Evolutionary conservation across 164 flowering plant genomes (phyloP), one percentile per base, ranked within the genome.

Genomic region (Vitis amurensis): DNA sequence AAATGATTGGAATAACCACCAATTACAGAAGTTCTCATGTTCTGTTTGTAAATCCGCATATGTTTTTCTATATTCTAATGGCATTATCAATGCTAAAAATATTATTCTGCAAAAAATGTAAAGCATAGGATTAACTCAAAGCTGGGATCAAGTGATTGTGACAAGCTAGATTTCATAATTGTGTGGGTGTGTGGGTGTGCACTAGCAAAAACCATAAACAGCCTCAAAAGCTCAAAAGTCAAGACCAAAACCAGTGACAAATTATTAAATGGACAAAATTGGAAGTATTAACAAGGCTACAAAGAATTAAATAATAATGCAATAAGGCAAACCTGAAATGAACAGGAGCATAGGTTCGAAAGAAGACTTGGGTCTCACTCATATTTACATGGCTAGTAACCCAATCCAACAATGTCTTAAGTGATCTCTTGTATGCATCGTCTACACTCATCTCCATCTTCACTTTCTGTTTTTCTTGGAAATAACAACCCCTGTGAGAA

Each of bases 321-420:
- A 67, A 66, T 3, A 48, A 66, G 15, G 31, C 68, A 63, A 52
- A 91, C 96, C 96, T 89, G 89, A 88, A 91, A 83, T 91, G 97
- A 1, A 87, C 91, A 11, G 94, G 91, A 64, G 97, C 76, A 70
- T 71, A 85, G 55, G 86, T 81, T 53, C 97, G 89, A 60, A 86
- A 87, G 72, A 85, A 71, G 71, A 86, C 82, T 53, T 75, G 84
- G 14, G 89, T 86, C 79, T 79, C 85, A 60, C 71, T 81, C 55
- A 50, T 71, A 73, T 88, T 77, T 3, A 89, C 83, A 72, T 88
- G 64, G 50, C 19, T 76, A 31, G 57, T 71, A 59, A 90, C 72
- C 89, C 90, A 91, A 51, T 78, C 74, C n/a, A 78, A 30, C 61
- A 88, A 66, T 19, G 94, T 90, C 74, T 79, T 74, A 31, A 90